Conservation (phyloP, 805 yeast species). For the Suhomyces sp. region DNA sequence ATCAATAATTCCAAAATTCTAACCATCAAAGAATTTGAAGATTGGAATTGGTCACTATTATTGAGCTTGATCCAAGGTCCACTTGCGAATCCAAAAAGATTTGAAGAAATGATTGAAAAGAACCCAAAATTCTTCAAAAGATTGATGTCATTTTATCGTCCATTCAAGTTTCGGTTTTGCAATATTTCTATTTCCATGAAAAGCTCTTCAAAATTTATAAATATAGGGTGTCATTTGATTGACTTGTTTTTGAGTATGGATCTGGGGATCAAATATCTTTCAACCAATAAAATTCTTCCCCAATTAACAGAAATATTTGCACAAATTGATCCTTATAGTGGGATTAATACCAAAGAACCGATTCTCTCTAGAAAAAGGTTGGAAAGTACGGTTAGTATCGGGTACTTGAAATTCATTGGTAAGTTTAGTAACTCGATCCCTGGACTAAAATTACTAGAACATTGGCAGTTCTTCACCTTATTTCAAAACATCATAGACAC, state of each 20-base stretch:
- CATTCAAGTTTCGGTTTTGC: conserved; percentile 80
- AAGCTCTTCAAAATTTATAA: conserved; percentile 57
- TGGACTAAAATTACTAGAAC: conserved; percentile 70
- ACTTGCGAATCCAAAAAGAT: conserved; percentile 61
- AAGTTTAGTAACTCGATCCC: conserved; percentile 55
- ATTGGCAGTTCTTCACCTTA: conserved; percentile 84
- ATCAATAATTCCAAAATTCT: conserved; percentile 69
- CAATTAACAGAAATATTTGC: conserved; percentile 89
- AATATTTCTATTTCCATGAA: conserved; percentile 41
- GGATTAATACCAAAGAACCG: conserved; percentile 70
- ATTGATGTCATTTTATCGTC: conserved; percentile 82
- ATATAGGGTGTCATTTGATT: conserved; percentile 74
- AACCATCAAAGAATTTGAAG: conserved; percentile 71
- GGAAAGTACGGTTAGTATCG: conserved; percentile 63
- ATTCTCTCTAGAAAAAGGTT: conserved; percentile 62
- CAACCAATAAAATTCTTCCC: conserved; percentile 75
- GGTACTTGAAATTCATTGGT: conserved; percentile 80
- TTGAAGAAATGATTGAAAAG: conserved; percentile 71
- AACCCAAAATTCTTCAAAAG: conserved; percentile 86
- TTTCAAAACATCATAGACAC: conserved; percentile 66
- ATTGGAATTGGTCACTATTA: conserved; percentile 86
- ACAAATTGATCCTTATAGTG: conserved; percentile 78
- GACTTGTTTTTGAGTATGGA: conserved; percentile 59
- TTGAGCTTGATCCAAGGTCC: conserved; percentile 81
- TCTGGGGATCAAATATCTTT: conserved; percentile 66